Evolutionary conservation across 345 rosid species (phyloP), one percentile per base, ranked within the genome.

Genomic region (Citrus hindsii): DNA sequence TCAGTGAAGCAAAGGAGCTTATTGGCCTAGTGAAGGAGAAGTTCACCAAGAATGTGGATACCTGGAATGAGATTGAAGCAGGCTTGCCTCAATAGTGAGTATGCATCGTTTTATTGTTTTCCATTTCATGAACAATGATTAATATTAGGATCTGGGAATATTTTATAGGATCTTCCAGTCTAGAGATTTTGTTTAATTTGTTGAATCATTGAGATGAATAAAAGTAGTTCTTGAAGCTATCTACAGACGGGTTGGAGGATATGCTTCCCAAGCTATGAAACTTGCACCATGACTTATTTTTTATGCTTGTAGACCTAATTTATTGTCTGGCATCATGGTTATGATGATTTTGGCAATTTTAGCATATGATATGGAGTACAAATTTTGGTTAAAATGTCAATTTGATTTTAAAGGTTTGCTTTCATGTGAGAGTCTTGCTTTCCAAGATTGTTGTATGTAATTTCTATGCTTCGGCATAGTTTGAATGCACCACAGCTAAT

Each of bases 21-120:
- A 77, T 89, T 32, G 78, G 65, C 75, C 75, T 80, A 55, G 83
- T 94, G 40, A 94, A 94, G 86, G 83, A 82, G 85, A 87, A 76
- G 84, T 88, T 96, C 79, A 10, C 83, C 0, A 87, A 80, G 78
- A 90, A 85, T 24, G 81, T 68, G 4, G 89, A 86, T 67, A 21
- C 80, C 83, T 96, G 99, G 99, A 82, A 90, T 69, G 99, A 94
- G 81, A 79, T 96, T 4, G 97, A 92, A 86, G 93, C 93, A 1
- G 86, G 77, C 22, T 86, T 92, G 84, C 82, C 92, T 1, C 89
- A 46, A 16, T 13, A 46, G 18, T 46, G 80, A 59, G 58, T 27
- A 71, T 59, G 73, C 37, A 21, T 46, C 4, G 18, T 13, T 42
- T 46, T 46, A 46, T 46, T 46, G 18, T 46, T 46, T 46, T 46